These are phyloP conservation scores for Xylaria acuta DNA, from an alignment of 495 filamentous ascomycete species.

Conservation along the genomic window DNA sequence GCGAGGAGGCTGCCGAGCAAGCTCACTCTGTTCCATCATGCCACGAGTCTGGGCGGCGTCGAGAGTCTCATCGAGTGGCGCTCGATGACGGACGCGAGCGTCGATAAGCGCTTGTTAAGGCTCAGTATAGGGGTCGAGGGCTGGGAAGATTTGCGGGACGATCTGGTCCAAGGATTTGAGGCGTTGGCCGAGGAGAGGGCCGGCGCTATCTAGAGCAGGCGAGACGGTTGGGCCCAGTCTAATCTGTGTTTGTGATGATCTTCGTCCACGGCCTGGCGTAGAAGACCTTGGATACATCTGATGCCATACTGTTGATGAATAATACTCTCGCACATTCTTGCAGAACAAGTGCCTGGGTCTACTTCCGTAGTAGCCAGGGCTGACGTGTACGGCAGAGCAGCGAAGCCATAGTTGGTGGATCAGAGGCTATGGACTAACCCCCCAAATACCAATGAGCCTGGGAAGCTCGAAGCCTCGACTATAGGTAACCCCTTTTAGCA, in stretches of 20 bases:
- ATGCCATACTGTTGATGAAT: background rate
- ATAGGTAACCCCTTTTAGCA: background rate
- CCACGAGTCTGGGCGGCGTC: conserved; percentile 90
- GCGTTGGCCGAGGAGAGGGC: conserved; percentile 51
- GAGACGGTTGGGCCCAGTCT: background rate
- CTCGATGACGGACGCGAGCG: conserved; percentile 77
- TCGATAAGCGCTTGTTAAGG: conserved; percentile 76
- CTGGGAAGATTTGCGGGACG: conserved; percentile 81
- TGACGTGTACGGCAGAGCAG: too few species aligned
- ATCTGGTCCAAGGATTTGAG: conserved; percentile 74
- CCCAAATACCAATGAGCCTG: background rate
- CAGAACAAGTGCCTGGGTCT: background rate
- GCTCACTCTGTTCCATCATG: conserved; percentile 87
- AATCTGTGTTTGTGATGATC: background rate
- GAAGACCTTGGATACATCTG: background rate
- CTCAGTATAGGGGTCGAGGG: conserved; percentile 87
- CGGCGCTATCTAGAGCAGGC: background rate
- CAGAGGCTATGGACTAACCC: background rate
- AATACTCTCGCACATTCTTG: background rate
- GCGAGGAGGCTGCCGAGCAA: conserved; percentile 77
- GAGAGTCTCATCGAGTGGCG: conserved; percentile 93
- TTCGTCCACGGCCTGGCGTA: background rate
- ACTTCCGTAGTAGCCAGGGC: background rate
- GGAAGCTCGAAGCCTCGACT: background rate
- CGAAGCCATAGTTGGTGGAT: background rate